These are phyloP conservation scores for Mortierella sp. DNA, from an alignment of 371 early-diverging fungal species.

Conservation along the genomic window DNA sequence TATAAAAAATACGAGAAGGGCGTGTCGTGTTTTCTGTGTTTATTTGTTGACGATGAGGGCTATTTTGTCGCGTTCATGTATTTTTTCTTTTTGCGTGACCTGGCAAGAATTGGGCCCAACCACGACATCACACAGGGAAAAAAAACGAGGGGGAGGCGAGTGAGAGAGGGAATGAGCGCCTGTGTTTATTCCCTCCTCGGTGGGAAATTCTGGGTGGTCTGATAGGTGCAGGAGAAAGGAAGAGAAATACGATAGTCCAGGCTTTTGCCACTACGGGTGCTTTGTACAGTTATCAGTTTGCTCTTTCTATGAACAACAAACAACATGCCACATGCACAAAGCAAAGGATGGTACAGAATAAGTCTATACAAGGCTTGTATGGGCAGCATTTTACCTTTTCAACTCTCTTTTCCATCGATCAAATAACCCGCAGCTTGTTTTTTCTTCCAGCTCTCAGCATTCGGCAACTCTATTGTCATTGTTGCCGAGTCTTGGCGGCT, in stretches of 20 bases:
- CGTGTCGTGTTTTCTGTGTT: neutral
- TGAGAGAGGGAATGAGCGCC: neutral
- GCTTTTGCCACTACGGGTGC: neutral
- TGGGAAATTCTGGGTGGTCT: slow-evolving; percentile 1
- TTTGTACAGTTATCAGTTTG: neutral
- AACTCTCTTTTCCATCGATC: neutral
- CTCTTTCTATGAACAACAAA: neutral
- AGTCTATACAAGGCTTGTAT: too few relatives aligned
- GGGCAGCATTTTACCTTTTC: neutral
- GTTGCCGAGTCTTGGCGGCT: too few relatives aligned
- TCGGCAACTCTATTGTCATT: too few relatives aligned
- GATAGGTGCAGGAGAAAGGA: neutral
- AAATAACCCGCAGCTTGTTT: neutral
- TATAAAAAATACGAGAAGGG: too few relatives aligned
- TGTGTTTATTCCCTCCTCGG: neutral
- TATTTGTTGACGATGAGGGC: neutral
- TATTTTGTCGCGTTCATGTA: neutral
- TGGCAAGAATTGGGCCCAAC: too few relatives aligned
- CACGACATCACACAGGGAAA: too few relatives aligned
- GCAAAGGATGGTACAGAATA: neutral
- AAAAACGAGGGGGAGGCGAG: neutral
- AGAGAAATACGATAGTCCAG: neutral
- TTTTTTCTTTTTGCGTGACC: neutral
- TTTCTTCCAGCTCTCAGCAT: too few relatives aligned
- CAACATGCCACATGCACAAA: too few relatives aligned